Evolutionary conservation across 331 rosid genomes (phyloP), one percentile per base, ranked within the genome.

Genomic region (Rhamnella rubrinervis): DNA sequence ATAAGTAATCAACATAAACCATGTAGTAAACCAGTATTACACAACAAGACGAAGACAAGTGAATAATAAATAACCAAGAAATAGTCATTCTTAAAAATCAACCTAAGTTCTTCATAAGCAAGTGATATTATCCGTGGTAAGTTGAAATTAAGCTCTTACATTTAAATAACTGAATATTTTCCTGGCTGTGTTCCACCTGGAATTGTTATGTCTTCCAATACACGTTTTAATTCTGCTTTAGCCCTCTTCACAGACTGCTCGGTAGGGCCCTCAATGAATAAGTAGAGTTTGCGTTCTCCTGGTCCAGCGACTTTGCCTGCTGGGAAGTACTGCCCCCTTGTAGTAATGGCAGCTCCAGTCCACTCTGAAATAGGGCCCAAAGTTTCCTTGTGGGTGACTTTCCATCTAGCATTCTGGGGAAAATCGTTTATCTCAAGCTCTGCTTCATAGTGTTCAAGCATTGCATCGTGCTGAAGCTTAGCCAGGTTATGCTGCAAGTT

Each of bases 331-430:
- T 93, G 97, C 46, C 98, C 98, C 87, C 98, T 88, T 4, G 97
- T 93, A 62, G 98, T 93, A 76, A 93, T 93, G 31, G 98, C 98
- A 53, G 97, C 98, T 83, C 98, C 98, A 21, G 97, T 90, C 96
- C 96, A 93, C 41, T 90, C 97, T 12, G 93, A 90, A 71, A 90
- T 86, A 25, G 98, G 97, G 13, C 96, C 98, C 74, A 90, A 83
- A 31, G 98, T 93, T 72, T 93, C 98, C 89, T 93, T 93, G 80
- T 93, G 98, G 38, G 97, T 90, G 55, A 93, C 98, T 85, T 88
- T 93, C 98, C 97, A 93, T 67, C 98, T 78, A 60, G 98, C 98
- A 85, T 88, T 93, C 83, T 93, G 98, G 44, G 98, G 98, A 64
- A 93, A 93, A 82, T 93, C 98, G 75, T 93, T 90, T 72, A 93